Base-by-base conservation (phyloP, 768 basidiomycete species). In the Paxillus rubicundulus region DNA sequence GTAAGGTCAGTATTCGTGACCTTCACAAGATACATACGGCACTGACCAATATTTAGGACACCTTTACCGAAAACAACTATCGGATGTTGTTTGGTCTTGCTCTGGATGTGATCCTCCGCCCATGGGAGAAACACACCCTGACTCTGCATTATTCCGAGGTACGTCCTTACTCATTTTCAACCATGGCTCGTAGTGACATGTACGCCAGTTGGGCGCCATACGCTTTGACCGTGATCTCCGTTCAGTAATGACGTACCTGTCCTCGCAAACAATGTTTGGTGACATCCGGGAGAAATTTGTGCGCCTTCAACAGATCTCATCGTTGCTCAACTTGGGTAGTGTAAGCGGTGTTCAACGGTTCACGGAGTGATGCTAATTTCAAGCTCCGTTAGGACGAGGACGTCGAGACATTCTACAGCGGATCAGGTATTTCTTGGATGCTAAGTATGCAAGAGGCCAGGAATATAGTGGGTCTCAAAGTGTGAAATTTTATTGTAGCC, bases 161-260 rank as follows among this genome's bases (percentile, higher is more conserved):
- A 59, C 24, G 81, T 53, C 13, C 27, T 2, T 6, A 28, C 1
- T 24, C 5, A n/a, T 20, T 3, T 41, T n/a, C 30, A 21, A 17
- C 40, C 10, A 14, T 43, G 13, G 18, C 41, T 57, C n/a, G 36
- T 14, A 9, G 50, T 56, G 49, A 49, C 20, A 7, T 45, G 42
- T 37, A 39, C 16, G 49, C 14, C 59, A 98, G 95, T 81, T 98
- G 53, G 97, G 97, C 21, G 96, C 94, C 4, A 87, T 99, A 54
- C 87, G 94, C 14, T 95, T 97, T 65, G 97, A 99, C 63, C 82
- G 88, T 16, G 96, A 99, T 67, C 74, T 98, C 41, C 81, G 96
- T 21, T 82, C 91, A 4, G 81, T 98, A 57, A 85, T 82, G 20
- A 77, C 86, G 2, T 94, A 88, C 70, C 79, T 99, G 12, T 85